Evolutionary conservation across 2,329 filamentous ascomycete species (phyloP).

Genomic region (Xylariaceae sp.): DNA sequence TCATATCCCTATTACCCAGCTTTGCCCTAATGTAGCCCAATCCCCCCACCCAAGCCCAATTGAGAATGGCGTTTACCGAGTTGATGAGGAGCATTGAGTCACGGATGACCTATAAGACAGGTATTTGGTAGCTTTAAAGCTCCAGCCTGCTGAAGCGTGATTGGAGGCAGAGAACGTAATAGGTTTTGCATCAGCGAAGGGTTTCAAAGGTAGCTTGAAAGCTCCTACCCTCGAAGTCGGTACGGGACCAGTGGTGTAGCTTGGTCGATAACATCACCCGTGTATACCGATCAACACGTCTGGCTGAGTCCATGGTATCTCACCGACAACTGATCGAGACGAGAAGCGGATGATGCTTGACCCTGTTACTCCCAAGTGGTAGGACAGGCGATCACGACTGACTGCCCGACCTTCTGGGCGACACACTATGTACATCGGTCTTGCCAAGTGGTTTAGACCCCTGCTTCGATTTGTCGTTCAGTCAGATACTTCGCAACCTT

Average conservation of each 20-base stretch:
- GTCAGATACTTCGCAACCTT: slow-evolving; percentile 16
- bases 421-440: slow-evolving; percentile 9
- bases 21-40: slow-evolving; percentile 38
- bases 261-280: slow-evolving; percentile 2
- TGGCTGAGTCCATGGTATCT: slow-evolving; percentile 5
- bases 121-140: slow-evolving; percentile 67
- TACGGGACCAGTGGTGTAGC: slow-evolving; percentile 14
- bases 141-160: slow-evolving; percentile 53
- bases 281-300: slow-evolving; percentile 7
- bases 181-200: slow-evolving; percentile 40
- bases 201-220: slow-evolving; percentile 54
- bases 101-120: slow-evolving; percentile 33
- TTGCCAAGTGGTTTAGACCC: slow-evolving; percentile 30
- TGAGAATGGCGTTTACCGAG: slow-evolving; percentile 38
- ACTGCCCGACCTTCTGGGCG: too few species aligned
- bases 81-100: slow-evolving; percentile 39
- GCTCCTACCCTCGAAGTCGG: slow-evolving; percentile 46
- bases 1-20: slow-evolving; percentile 26
- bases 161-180: slow-evolving; percentile 28
- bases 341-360: slow-evolving; percentile 12
- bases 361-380: slow-evolving; percentile 31
- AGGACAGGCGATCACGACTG: slow-evolving; percentile 13
- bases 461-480: slow-evolving; percentile 10
- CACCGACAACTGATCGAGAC: slow-evolving; percentile 3
- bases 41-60: slow-evolving; percentile 32